Percentiles rank a stretch among this genome's conserved stretches.
Conservation (phyloP, 345 rosid genomes). For the Gossypium raimondii region DNA sequence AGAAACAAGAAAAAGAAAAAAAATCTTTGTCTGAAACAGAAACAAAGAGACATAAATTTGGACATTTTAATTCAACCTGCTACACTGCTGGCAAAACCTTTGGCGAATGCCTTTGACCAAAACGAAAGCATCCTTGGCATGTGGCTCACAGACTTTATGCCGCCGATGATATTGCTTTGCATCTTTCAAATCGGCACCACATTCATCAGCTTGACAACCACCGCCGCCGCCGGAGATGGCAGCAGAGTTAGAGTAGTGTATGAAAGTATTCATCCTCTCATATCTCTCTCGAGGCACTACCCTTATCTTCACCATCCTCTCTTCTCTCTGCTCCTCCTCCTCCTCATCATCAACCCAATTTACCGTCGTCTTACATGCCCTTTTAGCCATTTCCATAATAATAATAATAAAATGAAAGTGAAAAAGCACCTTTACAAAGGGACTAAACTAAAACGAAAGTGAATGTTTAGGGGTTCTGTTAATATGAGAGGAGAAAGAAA, state of each 20-base stretch:
- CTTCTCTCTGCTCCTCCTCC: neutral
- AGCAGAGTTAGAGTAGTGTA: neutral
- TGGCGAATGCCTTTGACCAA: conserved; percentile 11
- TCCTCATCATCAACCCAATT: neutral
- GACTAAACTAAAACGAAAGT: neutral
- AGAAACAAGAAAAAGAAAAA: neutral
- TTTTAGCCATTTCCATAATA: conserved; percentile 11
- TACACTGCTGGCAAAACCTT: conserved; percentile 26
- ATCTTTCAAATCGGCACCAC: conserved; percentile 2
- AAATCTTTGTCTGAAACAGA: neutral
- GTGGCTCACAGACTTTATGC: conserved; percentile 21
- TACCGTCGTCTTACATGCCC: neutral
- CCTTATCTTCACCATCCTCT: conserved; percentile 15
- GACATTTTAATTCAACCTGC: neutral
- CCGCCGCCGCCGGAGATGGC: neutral
- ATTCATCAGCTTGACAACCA: conserved; percentile 25
- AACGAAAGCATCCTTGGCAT: conserved; percentile 19
- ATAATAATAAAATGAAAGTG: neutral
- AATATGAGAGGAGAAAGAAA: neutral
- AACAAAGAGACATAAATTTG: neutral
- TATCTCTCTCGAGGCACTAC: conserved; percentile 16
- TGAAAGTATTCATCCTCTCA: neutral
- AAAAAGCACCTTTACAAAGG: neutral
- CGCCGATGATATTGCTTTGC: conserved; percentile 18
- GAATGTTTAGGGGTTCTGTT: neutral